Percentiles rank a stretch among this genome's conserved stretches.
Evolutionary conservation across 108 stramenopile genomes (phyloP).

Genomic region (Cyclotella sp.): DNA sequence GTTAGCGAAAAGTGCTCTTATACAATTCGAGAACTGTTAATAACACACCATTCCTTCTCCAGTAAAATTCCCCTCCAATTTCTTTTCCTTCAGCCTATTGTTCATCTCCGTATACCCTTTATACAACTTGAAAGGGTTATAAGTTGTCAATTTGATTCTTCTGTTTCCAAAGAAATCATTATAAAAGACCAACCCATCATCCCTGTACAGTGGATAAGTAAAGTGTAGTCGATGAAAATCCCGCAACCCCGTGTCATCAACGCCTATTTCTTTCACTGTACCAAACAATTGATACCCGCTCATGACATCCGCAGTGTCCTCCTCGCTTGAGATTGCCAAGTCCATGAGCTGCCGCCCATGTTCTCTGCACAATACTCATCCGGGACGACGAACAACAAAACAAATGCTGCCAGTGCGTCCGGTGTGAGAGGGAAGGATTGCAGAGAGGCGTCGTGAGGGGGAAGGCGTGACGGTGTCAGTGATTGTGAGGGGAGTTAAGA

Average conservation of each 20-base stretch:
- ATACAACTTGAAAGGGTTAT: constrained; percentile 63
- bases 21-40: background rate
- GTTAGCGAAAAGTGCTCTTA: background rate
- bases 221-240: constrained; percentile 72
- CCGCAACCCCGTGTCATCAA: constrained; percentile 76
- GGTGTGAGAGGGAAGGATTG: constrained; percentile 17
- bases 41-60: constrained; percentile 76
- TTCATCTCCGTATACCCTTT: constrained; percentile 46
- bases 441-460: constrained; percentile 15
- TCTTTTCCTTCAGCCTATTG: constrained; percentile 52
- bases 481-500: constrained; percentile 26
- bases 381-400: constrained; percentile 70
- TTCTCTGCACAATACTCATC: constrained; percentile 90
- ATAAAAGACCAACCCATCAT: constrained; percentile 71
- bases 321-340: constrained; percentile 45
- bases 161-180: constrained; percentile 66
- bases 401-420: constrained; percentile 31
- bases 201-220: constrained; percentile 67
- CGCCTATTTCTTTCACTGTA: constrained; percentile 81
- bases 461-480: constrained; percentile 18
- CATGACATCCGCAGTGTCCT: constrained; percentile 32
- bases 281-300: constrained; percentile 66
- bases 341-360: constrained; percentile 74
- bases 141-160: constrained; percentile 42
- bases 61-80: constrained; percentile 72